These are phyloP conservation scores for Cytidiella melzeri DNA, from an alignment of 768 basidiomycete genomes.

Conservation along the genomic window DNA sequence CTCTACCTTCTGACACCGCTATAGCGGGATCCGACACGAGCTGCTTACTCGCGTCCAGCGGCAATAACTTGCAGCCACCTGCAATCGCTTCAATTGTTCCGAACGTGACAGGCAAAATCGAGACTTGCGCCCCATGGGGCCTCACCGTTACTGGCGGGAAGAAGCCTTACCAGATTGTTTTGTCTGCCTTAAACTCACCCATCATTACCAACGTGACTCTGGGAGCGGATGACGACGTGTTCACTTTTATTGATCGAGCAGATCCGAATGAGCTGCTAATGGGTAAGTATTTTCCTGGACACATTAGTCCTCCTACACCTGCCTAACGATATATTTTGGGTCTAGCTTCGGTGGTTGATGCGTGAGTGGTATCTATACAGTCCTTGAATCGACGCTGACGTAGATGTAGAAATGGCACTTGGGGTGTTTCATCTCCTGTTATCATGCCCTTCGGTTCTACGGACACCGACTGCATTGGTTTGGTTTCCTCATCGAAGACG, in stretches of 20 bases:
- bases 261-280: conserved; percentile 32
- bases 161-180: conserved; percentile 38
- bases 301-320: background rate
- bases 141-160: conserved; percentile 37
- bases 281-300: conserved; percentile 26
- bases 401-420: conserved; percentile 32
- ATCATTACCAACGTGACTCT: conserved; percentile 38
- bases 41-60: conserved; percentile 17
- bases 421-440: conserved; percentile 22
- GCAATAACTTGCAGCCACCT: conserved; percentile 11
- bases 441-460: conserved; percentile 23
- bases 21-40: conserved; percentile 27
- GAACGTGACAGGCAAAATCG: conserved; percentile 32
- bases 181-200: conserved; percentile 33
- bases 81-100: conserved; percentile 29
- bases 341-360: conserved; percentile 30
- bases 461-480: conserved; percentile 28
- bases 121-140: conserved; percentile 44
- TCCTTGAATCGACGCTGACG: background rate
- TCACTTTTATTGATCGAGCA: conserved; percentile 39
- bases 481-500: conserved; percentile 26
- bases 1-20: background rate
- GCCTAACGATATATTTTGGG: background rate
- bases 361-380: conserved; percentile 4
- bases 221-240: conserved; percentile 29